phyloP scores from a whole-genome alignment of 23 red algal genomes.

The Agarophyton chilense region DNA sequence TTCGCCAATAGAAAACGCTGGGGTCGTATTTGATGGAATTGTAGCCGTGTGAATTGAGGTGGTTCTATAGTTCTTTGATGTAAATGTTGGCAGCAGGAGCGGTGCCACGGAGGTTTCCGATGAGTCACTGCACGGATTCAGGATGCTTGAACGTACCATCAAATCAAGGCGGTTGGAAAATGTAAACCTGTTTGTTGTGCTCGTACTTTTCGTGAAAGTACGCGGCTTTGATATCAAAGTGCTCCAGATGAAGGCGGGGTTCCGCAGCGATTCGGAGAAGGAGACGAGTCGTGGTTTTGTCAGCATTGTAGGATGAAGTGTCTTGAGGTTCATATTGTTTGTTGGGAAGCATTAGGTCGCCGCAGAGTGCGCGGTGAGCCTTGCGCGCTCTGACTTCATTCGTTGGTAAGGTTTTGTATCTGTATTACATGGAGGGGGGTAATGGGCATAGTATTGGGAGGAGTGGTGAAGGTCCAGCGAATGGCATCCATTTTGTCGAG shows the following conservation, averaged over 20 bases:
- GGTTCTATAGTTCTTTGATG: neutral
- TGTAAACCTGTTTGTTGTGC: neutral
- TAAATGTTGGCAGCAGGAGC: neutral
- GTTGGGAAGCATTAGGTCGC: slow-evolving; percentile 37
- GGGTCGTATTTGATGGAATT: neutral
- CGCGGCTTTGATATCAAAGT: slow-evolving; percentile 44
- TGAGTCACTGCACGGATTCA: neutral
- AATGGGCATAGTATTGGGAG: neutral
- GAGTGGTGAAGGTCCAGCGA: neutral
- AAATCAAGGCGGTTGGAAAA: slow-evolving; percentile 13
- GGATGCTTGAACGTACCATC: slow-evolving; percentile 1
- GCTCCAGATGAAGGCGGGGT: slow-evolving; percentile 18
- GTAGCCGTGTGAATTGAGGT: neutral
- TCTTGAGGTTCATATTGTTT: slow-evolving; percentile 21
- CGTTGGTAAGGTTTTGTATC: slow-evolving; percentile 6
- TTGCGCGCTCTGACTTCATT: slow-evolving; percentile 7
- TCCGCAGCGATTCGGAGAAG: neutral
- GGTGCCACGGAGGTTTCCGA: slow-evolving; percentile 15
- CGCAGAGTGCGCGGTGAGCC: slow-evolving; percentile 2
- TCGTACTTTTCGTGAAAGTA: slow-evolving; percentile 35
- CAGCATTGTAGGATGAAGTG: neutral
- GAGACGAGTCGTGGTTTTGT: slow-evolving; percentile 26
- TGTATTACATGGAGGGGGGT: slow-evolving; percentile 23
- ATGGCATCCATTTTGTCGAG: slow-evolving; percentile 9
- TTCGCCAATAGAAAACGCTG: neutral